Percentiles rank a stretch among this genome's conserved stretches.
Conservation (phyloP, 2,329 filamentous ascomycete species). For the Curvularia spicifera region DNA sequence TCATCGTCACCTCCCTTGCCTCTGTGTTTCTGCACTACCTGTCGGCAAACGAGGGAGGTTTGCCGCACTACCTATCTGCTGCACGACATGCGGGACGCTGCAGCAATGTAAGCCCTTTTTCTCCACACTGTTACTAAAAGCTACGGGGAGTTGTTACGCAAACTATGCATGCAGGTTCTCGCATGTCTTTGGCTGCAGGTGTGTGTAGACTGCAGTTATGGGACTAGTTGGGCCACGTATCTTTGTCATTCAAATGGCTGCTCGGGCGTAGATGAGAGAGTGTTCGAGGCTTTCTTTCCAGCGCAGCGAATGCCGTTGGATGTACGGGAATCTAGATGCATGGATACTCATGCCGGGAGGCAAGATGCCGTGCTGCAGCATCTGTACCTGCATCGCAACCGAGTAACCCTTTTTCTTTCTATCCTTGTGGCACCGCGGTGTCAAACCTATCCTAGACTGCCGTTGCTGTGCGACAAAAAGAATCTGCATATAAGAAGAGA, state of each 20-base stretch:
- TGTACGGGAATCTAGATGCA: not conserved
- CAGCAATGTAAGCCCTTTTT: conserved; percentile 1
- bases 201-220: not conserved
- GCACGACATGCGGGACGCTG: conserved; percentile 23
- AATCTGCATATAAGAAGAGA: conserved; percentile 23
- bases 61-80: conserved; percentile 9
- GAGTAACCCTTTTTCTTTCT: conserved; percentile 8
- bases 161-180: conserved; percentile 10
- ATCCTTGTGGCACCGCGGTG: conserved; percentile 4
- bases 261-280: too few relatives aligned
- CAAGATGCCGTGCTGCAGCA: conserved; percentile 28
- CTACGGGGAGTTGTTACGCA: conserved; percentile 11
- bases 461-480: conserved; percentile 7
- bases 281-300: too few relatives aligned
- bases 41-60: not conserved
- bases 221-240: not conserved
- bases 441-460: conserved; percentile 7
- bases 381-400: conserved; percentile 21
- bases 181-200: not conserved
- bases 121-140: conserved; percentile 9
- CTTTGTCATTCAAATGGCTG: not conserved
- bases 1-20: too few relatives aligned
- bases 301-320: not conserved
- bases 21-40: too few relatives aligned
- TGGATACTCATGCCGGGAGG: conserved; percentile 18